Base-by-base conservation (phyloP, 345 rosid genomes). In the Camelina sativa region DNA sequence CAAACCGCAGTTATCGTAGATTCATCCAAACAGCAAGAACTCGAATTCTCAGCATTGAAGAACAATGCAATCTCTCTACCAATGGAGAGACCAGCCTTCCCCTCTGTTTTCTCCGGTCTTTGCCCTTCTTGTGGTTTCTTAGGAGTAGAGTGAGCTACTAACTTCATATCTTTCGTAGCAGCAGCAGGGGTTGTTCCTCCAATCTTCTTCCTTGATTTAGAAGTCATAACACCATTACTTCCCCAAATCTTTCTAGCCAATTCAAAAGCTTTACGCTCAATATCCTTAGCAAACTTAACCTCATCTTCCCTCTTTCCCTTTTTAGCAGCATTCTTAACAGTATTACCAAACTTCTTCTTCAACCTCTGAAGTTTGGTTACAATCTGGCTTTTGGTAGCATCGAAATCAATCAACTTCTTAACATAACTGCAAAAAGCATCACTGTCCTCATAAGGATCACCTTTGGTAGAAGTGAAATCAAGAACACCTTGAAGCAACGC, bases 201-300 rank as follows among this genome's bases (percentile, higher is more conserved):
- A 9, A 38, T 56, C 51, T 41, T 77, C 59, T 48, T 82, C 71
- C 61, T 84, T 3, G 71, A 69, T 32, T 66, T 72, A 3, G 82
- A 50, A 16, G 72, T 72, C 15, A 71, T 7, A 17, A 69, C 73
- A 7, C 81, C 80, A 5, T 43, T 43, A 1, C 1, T 11, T 11
- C 81, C 81, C 87, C 87, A 84, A 10, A 82, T 73, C 71, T 66
- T 73, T 28, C 78, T 84, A 1, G 82, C 77, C 81, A 84, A 75
- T 0, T 82, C 84, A 15, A 66, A 84, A 0, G 65, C 51, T 11
- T 80, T 69, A 11, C 76, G 81, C 10, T 82, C 87, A 13, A 80
- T 75, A 2, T 76, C 78, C 17, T 82, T 82, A 0, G 81, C 30
- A 28, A 71, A 82, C 11, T 17, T 35, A 3, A 64, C 25, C 9